Evolutionary conservation across 805 yeast genomes (phyloP), one percentile per base, ranked within the genome.

Genomic region (Groenewaldozyma salmanticensis): DNA sequence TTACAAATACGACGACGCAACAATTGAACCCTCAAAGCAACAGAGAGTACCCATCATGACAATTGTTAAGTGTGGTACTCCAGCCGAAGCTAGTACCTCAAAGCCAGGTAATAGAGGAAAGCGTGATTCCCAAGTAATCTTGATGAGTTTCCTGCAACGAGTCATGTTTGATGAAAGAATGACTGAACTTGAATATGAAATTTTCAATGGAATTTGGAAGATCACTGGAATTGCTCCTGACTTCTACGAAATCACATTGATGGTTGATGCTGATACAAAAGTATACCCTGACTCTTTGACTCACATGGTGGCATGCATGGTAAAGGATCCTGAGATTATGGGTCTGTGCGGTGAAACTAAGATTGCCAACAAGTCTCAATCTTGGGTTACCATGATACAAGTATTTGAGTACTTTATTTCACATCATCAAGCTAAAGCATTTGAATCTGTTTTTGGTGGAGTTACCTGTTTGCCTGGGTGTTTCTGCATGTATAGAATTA

Each of bases 381-480:
- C 87, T 11, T 87, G 95, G 95, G 95, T 86, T 13, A 84, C 95
- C 1, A 81, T 84, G 31, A 87, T 87, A 55, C 96, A 87, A 65
- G 96, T 87, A 21, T 87, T 87, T 59, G 96, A 87, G 55, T 87
- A 87, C 59, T 87, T 79, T 61, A 83, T 87, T 48, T 86, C 95
- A 3, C 96, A 87, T 62, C 96, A 87, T 64, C 95, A 84, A 58
- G 77, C 95, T 1, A 87, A 87, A 61, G 95, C 95, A 0, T 87
- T 87, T 60, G 96, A 87, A 63, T 79, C 94, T n/a, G 88, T 82
- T 1, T 87, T 87, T 61, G 95, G 95, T 44, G 81, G 92, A 51
- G 96, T 87, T 13, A 87, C 96, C 0, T 87, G 96, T 72, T 71
- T 87, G 46, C 96, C 96, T 0, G 96, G 96, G 31, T 87, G 96